phyloP scores from a whole-genome alignment of 345 rosid species.

The Gossypium turneri region DNA sequence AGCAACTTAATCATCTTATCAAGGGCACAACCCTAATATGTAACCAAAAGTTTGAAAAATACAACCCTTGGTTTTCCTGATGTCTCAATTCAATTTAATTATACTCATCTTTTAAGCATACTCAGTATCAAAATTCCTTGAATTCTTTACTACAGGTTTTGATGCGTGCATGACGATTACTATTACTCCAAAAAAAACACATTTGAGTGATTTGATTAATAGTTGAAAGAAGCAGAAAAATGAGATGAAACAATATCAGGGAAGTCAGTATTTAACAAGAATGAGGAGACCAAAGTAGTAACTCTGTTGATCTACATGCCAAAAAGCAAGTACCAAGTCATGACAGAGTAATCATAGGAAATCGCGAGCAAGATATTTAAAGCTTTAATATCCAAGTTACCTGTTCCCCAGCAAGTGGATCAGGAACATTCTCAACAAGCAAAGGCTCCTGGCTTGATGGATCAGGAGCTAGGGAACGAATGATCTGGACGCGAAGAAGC shows the following conservation, averaged over 20 bases:
- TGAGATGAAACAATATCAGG: background rate
- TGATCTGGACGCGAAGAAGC: slow-evolving; percentile 40
- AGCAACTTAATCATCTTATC: background rate
- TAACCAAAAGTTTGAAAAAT: background rate
- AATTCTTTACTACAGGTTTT: background rate
- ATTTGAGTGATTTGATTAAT: background rate
- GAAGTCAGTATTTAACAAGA: background rate
- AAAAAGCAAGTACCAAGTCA: background rate
- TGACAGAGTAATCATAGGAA: background rate
- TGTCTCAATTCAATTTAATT: slow-evolving; percentile 7
- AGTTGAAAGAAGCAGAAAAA: background rate
- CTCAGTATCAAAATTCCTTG: background rate
- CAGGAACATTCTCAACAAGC: slow-evolving; percentile 73
- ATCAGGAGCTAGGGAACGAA: slow-evolving; percentile 56
- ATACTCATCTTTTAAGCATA: background rate
- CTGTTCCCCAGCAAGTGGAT: slow-evolving; percentile 94
- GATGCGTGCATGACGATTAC: background rate
- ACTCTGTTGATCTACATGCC: background rate
- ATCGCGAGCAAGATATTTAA: background rate
- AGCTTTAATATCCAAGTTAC: slow-evolving; percentile 28
- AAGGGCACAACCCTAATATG: background rate
- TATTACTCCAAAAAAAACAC: slow-evolving; percentile 7
- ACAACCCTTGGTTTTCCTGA: background rate
- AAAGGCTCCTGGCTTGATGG: slow-evolving; percentile 62
- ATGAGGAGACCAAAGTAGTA: background rate